These are phyloP conservation scores for Kernera saxatilis DNA, from an alignment of 345 rosid genomes.

Conservation along the genomic window DNA sequence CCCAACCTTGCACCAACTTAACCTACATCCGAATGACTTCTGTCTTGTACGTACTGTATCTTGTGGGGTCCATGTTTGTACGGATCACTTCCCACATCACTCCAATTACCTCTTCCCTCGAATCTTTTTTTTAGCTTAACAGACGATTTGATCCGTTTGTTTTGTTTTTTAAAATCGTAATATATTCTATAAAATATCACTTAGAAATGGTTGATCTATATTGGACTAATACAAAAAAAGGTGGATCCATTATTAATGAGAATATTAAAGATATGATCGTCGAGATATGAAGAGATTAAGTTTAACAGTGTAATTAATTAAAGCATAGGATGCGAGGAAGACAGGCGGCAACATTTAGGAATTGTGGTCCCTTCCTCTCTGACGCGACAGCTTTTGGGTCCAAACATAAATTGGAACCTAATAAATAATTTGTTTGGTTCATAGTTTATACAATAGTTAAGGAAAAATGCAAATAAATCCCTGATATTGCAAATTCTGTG, in stretches of 20 bases:
- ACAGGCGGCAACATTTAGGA: slow-evolving; percentile 21
- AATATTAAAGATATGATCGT: slow-evolving; percentile 4
- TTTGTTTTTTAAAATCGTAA: neutral
- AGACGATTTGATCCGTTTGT: neutral
- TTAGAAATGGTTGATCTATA: neutral
- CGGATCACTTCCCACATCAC: neutral
- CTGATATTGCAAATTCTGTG: too few species aligned
- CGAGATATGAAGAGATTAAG: neutral
- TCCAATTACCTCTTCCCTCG: neutral
- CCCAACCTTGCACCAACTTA: neutral
- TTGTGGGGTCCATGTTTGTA: slow-evolving; percentile 17
- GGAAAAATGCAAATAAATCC: neutral
- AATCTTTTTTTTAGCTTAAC: neutral
- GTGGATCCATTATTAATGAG: neutral
- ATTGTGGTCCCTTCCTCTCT: neutral
- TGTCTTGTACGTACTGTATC: slow-evolving; percentile 10
- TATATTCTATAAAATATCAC: neutral
- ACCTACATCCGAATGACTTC: slow-evolving; percentile 1
- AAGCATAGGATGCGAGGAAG: slow-evolving; percentile 23
- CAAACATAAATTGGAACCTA: neutral
- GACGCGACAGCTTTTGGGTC: slow-evolving; percentile 16
- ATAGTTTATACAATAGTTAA: too few species aligned
- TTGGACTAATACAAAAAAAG: neutral
- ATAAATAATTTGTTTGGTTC: slow-evolving; percentile 1
- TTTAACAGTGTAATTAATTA: neutral